Conservation (phyloP, 148 eudicot genomes). For the Rhododendron henanense region DNA sequence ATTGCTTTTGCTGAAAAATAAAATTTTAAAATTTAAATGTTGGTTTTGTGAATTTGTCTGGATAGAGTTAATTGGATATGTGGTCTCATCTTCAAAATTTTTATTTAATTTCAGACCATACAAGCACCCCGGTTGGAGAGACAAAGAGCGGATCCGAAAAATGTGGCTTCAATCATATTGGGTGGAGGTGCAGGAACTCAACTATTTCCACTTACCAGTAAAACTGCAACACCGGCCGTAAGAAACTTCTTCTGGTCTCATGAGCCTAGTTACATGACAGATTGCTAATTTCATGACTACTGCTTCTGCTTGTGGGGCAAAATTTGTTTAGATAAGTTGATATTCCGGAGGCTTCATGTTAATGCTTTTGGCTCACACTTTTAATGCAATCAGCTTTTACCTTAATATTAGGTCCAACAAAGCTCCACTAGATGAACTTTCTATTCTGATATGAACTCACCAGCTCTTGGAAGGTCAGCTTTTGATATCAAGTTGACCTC, state of each 20-base stretch:
- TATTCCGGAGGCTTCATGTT: background rate
- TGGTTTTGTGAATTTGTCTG: background rate
- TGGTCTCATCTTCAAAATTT: background rate
- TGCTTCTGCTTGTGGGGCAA: background rate
- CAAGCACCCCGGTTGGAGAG: conserved; percentile 42
- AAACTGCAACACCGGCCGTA: conserved; percentile 94
- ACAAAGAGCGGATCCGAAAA: conserved; percentile 55
- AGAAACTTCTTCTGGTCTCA: conserved; percentile 23
- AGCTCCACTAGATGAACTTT: background rate
- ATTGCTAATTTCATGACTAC: background rate
- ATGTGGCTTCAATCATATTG: conserved; percentile 74
- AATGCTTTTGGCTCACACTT: background rate
- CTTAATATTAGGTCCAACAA: background rate
- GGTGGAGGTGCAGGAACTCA: conserved; percentile 96
- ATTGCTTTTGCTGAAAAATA: background rate
- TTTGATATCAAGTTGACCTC: background rate
- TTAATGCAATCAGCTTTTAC: background rate
- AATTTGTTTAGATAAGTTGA: background rate
- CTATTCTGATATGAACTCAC: background rate
- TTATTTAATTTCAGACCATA: conserved; percentile 35
- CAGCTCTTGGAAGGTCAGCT: background rate
- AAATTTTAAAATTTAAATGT: background rate
- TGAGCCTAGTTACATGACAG: background rate
- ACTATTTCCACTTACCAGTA: conserved; percentile 85
- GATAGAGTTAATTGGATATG: background rate